phyloP scores from a whole-genome alignment of 306 rosid genomes.

The Malus asiatica region DNA sequence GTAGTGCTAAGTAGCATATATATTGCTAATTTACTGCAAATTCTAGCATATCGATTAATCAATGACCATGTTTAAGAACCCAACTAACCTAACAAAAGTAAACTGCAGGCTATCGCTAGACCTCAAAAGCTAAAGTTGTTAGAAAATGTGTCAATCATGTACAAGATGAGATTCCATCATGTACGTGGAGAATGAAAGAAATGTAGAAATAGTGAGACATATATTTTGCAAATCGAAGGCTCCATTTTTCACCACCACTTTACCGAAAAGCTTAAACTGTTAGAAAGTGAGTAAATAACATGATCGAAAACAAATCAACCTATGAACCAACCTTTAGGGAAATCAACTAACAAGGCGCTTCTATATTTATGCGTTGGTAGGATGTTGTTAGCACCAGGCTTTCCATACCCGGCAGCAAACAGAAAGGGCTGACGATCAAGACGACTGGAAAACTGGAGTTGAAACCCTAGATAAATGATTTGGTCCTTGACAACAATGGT shows the following conservation, averaged over 20 bases:
- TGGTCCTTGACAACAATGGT: background rate
- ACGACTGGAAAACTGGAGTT: background rate
- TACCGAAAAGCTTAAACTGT: background rate
- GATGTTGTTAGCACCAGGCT: background rate
- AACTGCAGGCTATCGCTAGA: background rate
- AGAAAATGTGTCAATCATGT: no score
- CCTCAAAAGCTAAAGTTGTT: background rate
- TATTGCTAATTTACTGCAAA: no score
- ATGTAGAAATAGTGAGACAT: background rate
- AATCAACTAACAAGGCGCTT: background rate
- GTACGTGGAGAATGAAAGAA: no score
- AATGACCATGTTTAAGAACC: no score
- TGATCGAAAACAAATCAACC: background rate
- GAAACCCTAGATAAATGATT: slow-evolving; percentile 11
- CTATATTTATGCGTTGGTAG: background rate
- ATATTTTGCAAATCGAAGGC: background rate
- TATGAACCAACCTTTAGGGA: background rate
- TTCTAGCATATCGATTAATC: no score
- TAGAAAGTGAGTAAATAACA: background rate
- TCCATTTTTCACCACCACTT: no score
- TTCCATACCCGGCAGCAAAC: background rate
- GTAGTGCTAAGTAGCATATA: no score
- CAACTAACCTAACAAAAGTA: no score
- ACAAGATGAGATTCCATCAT: no score
- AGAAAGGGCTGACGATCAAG: background rate